Evolutionary conservation across 1,139 yeast species (phyloP), one percentile per base, ranked within the genome.

Genomic region (Candida anutae): DNA sequence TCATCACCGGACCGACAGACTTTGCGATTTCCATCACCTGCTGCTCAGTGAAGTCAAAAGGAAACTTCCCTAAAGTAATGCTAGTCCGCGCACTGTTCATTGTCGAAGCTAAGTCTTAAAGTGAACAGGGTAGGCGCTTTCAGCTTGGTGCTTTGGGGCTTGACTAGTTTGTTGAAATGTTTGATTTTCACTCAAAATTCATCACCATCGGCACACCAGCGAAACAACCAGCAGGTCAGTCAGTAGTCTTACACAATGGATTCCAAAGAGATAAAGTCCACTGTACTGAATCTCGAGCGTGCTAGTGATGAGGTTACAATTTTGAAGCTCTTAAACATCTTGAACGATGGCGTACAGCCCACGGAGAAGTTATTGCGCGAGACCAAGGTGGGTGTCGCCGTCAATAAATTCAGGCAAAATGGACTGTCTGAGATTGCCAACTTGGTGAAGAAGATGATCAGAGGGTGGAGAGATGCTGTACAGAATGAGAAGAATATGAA

Each of bases 321-420:
- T 22, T 48, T 82, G 34, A 80, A 77, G 46, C 71, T 88, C 24
- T 61, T 90, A 42, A 71, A 67, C 26, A 67, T 72, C 23, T 62
- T 90, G 34, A 77, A 80, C 42, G 75, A 69, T 36, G 85, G 83
- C 9, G 85, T 87, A 28, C 64, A 67, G 40, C 95, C 97, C 8
- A 77, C 94, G 1, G 97, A 90, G 50, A 74, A 77, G 48, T 66
- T 88, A 23, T 63, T 90, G 29, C 67, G 95, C 47, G 81, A 88
- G 49, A 90, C 98, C n/a, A 87, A 85, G 54, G 90, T 90, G n/a
- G 98, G 98, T 35, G 93, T 90, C 15, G 93, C 90, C 5, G 97
- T 90, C 26, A 93, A 93, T 58, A 87, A 85, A 55, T 75, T 80
- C 47, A 72, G 94, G 41, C 59, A 80, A 8, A 83, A 83, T 39